phyloP scores from a whole-genome alignment of 257 asterid genomes.

The Capsicum rhomboideum region DNA sequence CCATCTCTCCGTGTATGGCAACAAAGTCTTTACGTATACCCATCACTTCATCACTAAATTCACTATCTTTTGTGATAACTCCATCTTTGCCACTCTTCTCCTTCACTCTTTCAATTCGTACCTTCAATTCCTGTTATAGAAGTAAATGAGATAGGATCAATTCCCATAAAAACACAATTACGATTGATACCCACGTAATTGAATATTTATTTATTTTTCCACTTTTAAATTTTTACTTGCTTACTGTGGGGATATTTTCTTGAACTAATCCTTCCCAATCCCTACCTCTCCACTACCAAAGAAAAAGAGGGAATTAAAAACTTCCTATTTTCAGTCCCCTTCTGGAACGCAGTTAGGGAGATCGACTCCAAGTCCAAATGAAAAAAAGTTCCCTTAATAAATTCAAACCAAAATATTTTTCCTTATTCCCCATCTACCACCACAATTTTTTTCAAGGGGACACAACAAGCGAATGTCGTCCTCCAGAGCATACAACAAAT shows the following conservation, averaged over 20 bases:
- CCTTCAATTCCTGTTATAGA: constrained; percentile 57
- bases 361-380: neutral
- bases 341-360: neutral
- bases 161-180: neutral
- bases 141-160: neutral
- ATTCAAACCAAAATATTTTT: neutral
- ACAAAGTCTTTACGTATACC: constrained; percentile 73
- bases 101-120: constrained; percentile 52
- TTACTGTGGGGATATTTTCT: neutral
- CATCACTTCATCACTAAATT: constrained; percentile 59
- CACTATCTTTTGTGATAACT: constrained; percentile 36
- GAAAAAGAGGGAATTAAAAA: neutral
- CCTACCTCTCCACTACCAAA: neutral
- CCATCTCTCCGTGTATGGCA: constrained; percentile 88
- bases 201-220: neutral
- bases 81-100: constrained; percentile 32
- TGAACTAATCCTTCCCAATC: neutral
- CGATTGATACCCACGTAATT: neutral
- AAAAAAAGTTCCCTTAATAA: neutral
- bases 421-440: neutral
- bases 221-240: neutral
- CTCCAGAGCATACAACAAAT: neutral
- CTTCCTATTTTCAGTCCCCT: neutral
- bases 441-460: neutral
- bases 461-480: neutral